Evolutionary conservation across 2,329 filamentous ascomycete species (phyloP).

Genomic region (Helotiales sp.): DNA sequence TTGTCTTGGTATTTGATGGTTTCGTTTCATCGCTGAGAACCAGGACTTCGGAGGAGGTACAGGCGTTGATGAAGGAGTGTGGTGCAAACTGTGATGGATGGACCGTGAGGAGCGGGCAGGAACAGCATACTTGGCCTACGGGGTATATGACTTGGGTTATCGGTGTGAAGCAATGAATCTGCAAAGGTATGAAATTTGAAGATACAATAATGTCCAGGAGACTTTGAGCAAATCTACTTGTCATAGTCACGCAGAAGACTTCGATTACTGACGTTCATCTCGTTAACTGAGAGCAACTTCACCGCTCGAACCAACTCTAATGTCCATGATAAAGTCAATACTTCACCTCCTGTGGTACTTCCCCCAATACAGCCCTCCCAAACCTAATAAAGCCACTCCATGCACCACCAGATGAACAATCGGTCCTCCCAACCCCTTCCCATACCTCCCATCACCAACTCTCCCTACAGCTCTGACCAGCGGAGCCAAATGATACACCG

Average conservation of each 20-base stretch:
- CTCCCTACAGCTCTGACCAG: constrained; percentile 30
- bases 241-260: too few species aligned
- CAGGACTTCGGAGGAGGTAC: constrained; percentile 64
- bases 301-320: neutral
- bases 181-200: neutral
- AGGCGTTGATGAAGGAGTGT: constrained; percentile 55
- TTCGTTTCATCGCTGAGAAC: constrained; percentile 67
- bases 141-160: constrained; percentile 48
- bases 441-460: constrained; percentile 13
- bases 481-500: constrained; percentile 39
- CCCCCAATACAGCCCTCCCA: neutral
- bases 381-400: constrained; percentile 8
- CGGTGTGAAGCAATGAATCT: constrained; percentile 35
- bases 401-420: constrained; percentile 29
- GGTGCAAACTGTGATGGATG: constrained; percentile 44
- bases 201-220: neutral
- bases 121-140: constrained; percentile 47
- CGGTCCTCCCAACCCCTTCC: constrained; percentile 25
- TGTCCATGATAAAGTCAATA: too few species aligned
- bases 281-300: too few species aligned
- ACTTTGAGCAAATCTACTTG: neutral
- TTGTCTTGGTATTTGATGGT: constrained; percentile 69
- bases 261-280: too few species aligned
- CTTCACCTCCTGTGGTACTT: neutral
- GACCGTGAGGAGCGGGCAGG: constrained; percentile 41